Conservation (phyloP, 2,329 filamentous ascomycete species). For the Colletotrichum gigasporum region DNA sequence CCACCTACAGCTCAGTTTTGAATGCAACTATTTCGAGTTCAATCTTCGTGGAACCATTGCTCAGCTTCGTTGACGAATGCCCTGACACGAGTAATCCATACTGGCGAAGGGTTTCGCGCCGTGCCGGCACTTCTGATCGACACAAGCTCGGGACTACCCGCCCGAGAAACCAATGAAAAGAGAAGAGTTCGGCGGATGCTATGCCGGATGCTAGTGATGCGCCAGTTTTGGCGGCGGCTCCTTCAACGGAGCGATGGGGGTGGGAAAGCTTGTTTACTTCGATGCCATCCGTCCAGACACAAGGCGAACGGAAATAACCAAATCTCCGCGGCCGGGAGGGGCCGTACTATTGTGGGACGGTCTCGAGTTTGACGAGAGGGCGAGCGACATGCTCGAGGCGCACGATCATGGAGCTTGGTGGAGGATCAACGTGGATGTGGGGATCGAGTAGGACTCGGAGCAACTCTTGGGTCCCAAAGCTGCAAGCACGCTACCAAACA, state of each 20-base stretch:
- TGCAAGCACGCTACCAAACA: no score
- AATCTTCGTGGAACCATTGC: not conserved
- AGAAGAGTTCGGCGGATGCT: no score
- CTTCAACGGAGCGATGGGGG: not conserved
- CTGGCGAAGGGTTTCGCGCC: no score
- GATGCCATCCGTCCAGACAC: not conserved
- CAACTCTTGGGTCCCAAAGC: not conserved
- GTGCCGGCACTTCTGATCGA: no score
- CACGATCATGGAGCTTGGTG: not conserved
- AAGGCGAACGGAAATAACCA: not conserved
- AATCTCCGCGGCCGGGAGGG: not conserved
- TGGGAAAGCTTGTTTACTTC: not conserved
- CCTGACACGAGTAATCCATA: no score
- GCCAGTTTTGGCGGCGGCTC: no score
- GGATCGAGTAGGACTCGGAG: not conserved
- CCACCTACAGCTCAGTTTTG: not conserved
- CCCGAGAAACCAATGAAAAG: no score
- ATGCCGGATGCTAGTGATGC: no score
- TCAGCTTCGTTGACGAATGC: no score
- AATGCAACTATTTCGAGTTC: not conserved
- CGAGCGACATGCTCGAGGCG: not conserved
- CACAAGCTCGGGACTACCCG: no score
- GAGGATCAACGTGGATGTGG: not conserved
- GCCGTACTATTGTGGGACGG: not conserved
- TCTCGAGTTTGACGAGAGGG: not conserved